Conservation (phyloP, 305 asterid species). For the Solanum hybrid region DNA sequence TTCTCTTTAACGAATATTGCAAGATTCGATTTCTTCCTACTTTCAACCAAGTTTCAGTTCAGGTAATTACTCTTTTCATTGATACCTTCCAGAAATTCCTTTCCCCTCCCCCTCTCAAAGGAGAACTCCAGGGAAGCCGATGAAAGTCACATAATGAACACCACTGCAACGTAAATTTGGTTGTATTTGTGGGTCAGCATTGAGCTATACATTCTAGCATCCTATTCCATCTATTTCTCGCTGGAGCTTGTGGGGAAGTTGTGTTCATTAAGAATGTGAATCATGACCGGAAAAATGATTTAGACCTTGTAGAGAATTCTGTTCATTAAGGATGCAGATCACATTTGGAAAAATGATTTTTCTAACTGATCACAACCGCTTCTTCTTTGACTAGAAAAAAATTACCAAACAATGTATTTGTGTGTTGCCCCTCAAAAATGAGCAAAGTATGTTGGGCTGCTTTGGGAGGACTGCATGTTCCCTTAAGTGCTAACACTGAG, state of each 20-base stretch:
- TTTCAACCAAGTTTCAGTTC: slow-evolving; percentile 53
- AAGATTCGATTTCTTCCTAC: slow-evolving; percentile 80
- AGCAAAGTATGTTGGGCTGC: not conserved
- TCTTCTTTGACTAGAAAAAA: not conserved
- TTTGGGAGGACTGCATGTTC: not conserved
- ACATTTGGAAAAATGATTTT: not conserved
- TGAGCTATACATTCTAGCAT: not conserved
- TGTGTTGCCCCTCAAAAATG: not conserved
- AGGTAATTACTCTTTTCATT: slow-evolving; percentile 33
- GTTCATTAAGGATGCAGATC: not conserved
- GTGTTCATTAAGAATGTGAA: not conserved
- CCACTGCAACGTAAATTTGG: not conserved
- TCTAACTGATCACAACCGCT: not conserved
- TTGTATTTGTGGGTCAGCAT: not conserved
- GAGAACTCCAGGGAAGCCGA: not conserved
- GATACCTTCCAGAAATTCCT: not conserved
- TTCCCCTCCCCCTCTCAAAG: not conserved
- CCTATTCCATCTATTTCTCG: not conserved
- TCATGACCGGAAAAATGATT: not conserved
- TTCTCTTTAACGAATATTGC: slow-evolving; percentile 81
- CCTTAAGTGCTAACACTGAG: not conserved
- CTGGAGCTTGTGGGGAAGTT: not conserved
- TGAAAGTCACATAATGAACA: not conserved
- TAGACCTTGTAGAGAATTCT: not conserved
- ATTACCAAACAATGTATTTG: not conserved